A percentile compares a stretch with the other conserved stretches of the same genome.
Conservation (phyloP, 2,329 filamentous ascomycete species). For the Epichloe elymi region DNA sequence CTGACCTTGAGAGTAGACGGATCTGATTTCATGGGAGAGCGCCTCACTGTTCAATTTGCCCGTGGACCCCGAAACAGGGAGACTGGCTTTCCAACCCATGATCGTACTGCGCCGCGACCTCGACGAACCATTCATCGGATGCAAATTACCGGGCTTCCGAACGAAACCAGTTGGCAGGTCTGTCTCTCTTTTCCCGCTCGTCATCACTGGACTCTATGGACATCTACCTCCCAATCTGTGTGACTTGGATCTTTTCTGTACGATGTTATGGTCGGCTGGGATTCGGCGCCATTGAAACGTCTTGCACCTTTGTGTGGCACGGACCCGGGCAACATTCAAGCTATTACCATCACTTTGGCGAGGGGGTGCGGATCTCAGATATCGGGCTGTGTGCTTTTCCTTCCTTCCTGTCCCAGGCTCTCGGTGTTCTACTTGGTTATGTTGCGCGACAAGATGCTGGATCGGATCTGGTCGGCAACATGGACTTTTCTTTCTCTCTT, state of each 20-base stretch:
- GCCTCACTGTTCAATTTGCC: constrained; percentile 95
- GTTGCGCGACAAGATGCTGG: constrained; percentile 16
- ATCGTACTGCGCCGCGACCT: constrained; percentile 56
- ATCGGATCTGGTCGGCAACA: constrained; percentile 22
- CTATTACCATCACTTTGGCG: constrained; percentile 6
- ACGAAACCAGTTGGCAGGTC: constrained; percentile 99
- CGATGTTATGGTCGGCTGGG: constrained; percentile 10
- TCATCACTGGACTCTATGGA: constrained; percentile 34
- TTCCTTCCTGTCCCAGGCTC: constrained; percentile 16
- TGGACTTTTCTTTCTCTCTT: constrained; percentile 13
- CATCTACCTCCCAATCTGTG: constrained; percentile 15
- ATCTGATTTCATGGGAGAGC: constrained; percentile 94
- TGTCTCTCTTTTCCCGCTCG: constrained; percentile 54
- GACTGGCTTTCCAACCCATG: constrained; percentile 35
- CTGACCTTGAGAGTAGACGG: constrained; percentile 50
- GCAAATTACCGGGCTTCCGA: constrained; percentile 92
- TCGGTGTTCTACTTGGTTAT: constrained; percentile 2
- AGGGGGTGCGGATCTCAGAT: not conserved
- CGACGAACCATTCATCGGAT: constrained; percentile 92
- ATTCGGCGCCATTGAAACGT: constrained; percentile 8
- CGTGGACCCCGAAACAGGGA: constrained; percentile 59
- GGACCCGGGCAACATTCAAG: constrained; percentile 16
- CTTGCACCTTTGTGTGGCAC: constrained; percentile 4
- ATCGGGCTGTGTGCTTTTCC: constrained; percentile 6
- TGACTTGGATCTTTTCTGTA: constrained; percentile 18